These are phyloP conservation scores for Piper betle DNA, from an alignment of 164 flowering plant genomes.

Conservation along the genomic window DNA sequence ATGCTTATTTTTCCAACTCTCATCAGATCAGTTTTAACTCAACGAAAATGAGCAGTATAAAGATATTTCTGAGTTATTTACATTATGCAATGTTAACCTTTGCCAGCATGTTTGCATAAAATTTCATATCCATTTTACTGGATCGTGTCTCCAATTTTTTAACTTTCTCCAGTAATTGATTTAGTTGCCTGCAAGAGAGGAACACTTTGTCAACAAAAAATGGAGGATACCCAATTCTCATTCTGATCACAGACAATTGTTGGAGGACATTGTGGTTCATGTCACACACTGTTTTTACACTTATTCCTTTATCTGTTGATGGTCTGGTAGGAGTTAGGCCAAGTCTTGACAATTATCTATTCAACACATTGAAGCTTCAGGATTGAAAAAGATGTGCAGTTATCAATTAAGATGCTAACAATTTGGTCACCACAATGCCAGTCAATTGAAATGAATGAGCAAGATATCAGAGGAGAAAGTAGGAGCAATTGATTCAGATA, in stretches of 20 bases:
- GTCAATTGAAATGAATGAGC: neutral
- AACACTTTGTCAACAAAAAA: neutral
- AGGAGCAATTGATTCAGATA: neutral
- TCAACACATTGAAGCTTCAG: neutral
- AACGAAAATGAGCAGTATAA: too few relatives aligned
- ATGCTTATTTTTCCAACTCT: too few relatives aligned
- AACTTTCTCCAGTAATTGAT: neutral
- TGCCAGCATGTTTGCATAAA: neutral
- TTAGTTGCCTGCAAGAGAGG: conserved; percentile 9
- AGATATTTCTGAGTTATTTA: neutral
- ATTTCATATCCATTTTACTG: neutral
- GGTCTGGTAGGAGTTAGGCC: neutral
- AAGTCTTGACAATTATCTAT: neutral
- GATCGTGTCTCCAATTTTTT: neutral
- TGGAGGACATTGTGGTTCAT: neutral
- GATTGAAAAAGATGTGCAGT: neutral
- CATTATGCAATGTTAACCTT: neutral
- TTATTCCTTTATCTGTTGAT: neutral
- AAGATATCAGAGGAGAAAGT: neutral
- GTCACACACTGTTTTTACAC: neutral
- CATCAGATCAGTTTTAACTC: too few relatives aligned
- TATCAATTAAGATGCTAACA: neutral
- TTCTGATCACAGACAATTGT: neutral
- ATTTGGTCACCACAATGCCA: neutral
- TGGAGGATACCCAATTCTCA: neutral